Evolutionary conservation across 495 filamentous ascomycete species (phyloP).

Genomic region (Penicillium salamii): DNA sequence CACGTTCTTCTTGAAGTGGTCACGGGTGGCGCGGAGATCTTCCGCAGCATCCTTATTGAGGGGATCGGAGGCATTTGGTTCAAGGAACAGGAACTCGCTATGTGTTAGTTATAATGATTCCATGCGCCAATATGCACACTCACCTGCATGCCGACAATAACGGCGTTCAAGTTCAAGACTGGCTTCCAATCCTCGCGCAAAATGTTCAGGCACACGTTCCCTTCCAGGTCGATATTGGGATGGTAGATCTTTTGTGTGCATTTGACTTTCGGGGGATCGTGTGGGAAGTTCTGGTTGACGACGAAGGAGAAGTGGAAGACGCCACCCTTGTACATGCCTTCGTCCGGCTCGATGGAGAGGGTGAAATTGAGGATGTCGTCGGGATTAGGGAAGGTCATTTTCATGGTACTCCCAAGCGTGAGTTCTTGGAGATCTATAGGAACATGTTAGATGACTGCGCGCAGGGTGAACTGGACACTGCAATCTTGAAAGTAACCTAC

Average conservation of each 20-base stretch:
- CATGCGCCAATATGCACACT: slow-evolving; percentile 5
- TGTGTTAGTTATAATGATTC: not conserved
- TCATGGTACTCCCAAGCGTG: slow-evolving; percentile 86
- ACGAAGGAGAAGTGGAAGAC: slow-evolving; percentile 85
- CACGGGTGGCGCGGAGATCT: slow-evolving; percentile 78
- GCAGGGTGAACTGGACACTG: no score
- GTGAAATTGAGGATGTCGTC: slow-evolving; percentile 97
- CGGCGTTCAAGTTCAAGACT: slow-evolving; percentile 92
- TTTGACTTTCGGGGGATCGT: slow-evolving; percentile 97
- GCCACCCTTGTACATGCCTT: slow-evolving; percentile 96
- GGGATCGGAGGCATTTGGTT: slow-evolving; percentile 95
- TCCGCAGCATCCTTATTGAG: slow-evolving; percentile 97
- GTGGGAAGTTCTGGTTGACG: slow-evolving; percentile 93
- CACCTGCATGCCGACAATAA: slow-evolving; percentile 92
- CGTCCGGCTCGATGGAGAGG: slow-evolving; percentile 90
- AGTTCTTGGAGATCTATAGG: slow-evolving; percentile 84
- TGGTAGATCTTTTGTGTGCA: slow-evolving; percentile 99
- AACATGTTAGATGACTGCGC: no score
- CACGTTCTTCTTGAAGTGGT: slow-evolving; percentile 90
- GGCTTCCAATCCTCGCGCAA: slow-evolving; percentile 98
- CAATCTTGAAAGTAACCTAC: slow-evolving; percentile 39
- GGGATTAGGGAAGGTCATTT: slow-evolving; percentile 86
- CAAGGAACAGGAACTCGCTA: slow-evolving; percentile 86
- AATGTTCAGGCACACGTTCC: slow-evolving; percentile 97
- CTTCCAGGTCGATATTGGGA: slow-evolving; percentile 96